These are phyloP conservation scores for Diaporthe destruens DNA, from an alignment of 2,329 filamentous ascomycete genomes.

Conservation along the genomic window DNA sequence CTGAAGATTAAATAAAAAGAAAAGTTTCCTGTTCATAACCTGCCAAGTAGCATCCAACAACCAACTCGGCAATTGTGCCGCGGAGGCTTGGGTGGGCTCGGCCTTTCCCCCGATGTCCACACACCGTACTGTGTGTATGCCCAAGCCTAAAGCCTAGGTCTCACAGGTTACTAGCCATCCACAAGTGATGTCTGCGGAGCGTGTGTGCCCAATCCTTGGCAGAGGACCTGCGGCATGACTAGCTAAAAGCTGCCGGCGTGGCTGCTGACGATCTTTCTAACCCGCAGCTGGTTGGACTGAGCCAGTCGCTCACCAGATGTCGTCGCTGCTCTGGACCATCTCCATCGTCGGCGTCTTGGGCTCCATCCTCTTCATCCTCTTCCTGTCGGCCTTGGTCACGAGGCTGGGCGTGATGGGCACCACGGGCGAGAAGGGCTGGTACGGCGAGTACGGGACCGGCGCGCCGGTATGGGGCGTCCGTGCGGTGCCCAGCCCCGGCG, in stretches of 20 bases:
- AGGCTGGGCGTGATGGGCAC: constrained; percentile 83
- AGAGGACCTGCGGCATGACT: constrained; percentile 2
- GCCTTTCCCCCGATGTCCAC: constrained; percentile 6
- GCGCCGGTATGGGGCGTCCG: constrained; percentile 73
- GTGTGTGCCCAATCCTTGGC: background rate
- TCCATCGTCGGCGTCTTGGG: constrained; percentile 73
- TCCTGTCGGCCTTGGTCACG: constrained; percentile 77
- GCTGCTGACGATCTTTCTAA: background rate
- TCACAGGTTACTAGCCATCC: background rate
- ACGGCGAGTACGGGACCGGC: constrained; percentile 79
- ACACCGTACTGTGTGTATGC: background rate
- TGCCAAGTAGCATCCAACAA: constrained; percentile 1
- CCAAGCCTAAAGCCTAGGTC: background rate
- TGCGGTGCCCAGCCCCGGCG: constrained; percentile 60
- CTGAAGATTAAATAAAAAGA: constrained; percentile 18
- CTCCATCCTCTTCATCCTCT: constrained; percentile 74
- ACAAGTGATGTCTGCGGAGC: constrained; percentile 1
- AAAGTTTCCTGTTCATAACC: background rate
- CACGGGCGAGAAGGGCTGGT: constrained; percentile 82
- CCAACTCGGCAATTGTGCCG: background rate
- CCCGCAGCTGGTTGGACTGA: too few species aligned
- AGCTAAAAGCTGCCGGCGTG: background rate
- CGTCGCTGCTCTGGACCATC: constrained; percentile 72
- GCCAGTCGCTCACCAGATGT: constrained; percentile 67
- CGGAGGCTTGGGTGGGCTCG: background rate